Base-by-base conservation (phyloP, 345 rosid species). In the Bretschneidera sinensis region DNA sequence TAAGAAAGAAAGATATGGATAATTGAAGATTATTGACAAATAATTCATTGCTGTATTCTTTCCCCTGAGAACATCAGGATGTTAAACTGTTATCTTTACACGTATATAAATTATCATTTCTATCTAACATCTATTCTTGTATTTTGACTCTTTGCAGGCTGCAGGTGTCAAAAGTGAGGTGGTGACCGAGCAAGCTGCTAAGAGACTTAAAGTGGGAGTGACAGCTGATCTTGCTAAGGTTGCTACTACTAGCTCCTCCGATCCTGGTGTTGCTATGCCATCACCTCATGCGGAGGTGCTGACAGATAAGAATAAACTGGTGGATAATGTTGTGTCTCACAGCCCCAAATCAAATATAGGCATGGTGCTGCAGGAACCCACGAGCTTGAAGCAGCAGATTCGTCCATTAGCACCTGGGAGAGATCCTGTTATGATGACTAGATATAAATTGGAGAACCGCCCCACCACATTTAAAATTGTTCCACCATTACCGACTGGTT, bases 371-470 rank as follows among this genome's bases (percentile, higher is more conserved):
- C 81, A 72, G 33, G 83, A 81, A 61, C 72, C 82, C 21, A 55
- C 58, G 31, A 72, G 63, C 71, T 59, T 70, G 75, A 85, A 74
- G 74, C 87, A 73, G 52, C 72, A 60, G 56, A 66, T 66, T 72
- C 73, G 49, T 61, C 70, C 80, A 2, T 57, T 68, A 19, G 59
- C 70, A 52, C 25, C 86, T 65, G 39, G 51, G 16, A 78, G 77
- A 17, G 17, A 73, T 71, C 64, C 87, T 43, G 67, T 59, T 71
- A 22, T 51, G 59, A 56, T 58, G 48, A 89, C 83, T 75, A 80
- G 83, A 79, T 87, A 81, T 85, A 89, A 85, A 70, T 65, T 89
- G 72, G 98, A 92, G 74, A 84, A 86, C 73, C 94, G 92, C 22
- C 80, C 98, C 24, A 81, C 90, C 31, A 56, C 89, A 53, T 85